Evolutionary conservation across 331 rosid genomes (phyloP), one percentile per base, ranked within the genome.

Genomic region (Dryas integrifolia): DNA sequence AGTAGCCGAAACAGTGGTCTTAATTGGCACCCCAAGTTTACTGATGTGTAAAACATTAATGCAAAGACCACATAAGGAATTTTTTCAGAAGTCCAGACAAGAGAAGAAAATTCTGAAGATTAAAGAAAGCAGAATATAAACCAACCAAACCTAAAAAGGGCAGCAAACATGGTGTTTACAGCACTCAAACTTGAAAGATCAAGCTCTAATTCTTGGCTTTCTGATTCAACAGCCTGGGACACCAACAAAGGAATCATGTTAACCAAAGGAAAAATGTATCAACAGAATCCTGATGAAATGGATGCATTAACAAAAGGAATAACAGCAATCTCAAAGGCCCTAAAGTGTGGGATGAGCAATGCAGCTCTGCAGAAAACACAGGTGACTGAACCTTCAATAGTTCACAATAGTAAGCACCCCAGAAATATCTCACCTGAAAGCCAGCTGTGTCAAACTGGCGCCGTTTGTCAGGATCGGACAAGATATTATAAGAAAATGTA

Each of bases 21-120:
- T 95, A 69, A 95, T 95, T 51, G 99, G 99, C 75, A 95, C 99
- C 53, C 99, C 99, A 63, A 95, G 99, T 81, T 95, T 95, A 83
- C 99, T 94, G 83, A 70, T 48, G 79, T 12, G 45, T 58, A 18
- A 58, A 47, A 48, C 53, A 67, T 7, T 12, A 53, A 38, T 12
- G 44, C 38, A 45, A 24, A 80, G 26, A 63, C 7, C 63, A 12
- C 48, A 1, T 52, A 38, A 64, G 58, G 57, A 50, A 15, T 4
- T 21, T 21, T 8, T 40, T 43, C 41, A 47, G 40, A 26, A 38
- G 26, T 18, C 59, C 56, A 70, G 38, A 49, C 46, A 51, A 64
- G 30, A 24, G 38, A 57, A 26, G 30, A 52, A 5, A 39, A 26
- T 5, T 49, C 7, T 48, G 52, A 65, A 65, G 67, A 69, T 60